Base-by-base conservation (phyloP, 1,284 basidiomycete species). In the Peniophora sp. region DNA sequence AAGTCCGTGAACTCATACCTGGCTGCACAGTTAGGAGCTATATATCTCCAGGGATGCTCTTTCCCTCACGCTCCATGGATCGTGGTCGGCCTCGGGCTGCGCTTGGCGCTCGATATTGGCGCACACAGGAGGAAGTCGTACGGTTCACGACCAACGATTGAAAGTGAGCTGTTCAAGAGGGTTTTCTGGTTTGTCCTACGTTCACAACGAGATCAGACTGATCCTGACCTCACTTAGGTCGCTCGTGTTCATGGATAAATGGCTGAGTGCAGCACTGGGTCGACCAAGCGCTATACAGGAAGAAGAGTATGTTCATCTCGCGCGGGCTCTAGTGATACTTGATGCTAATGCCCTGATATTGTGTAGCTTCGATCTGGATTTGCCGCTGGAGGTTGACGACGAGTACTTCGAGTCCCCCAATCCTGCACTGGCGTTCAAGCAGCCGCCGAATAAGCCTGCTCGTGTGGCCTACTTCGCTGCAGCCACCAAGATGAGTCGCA, bases 261-360 rank as follows among this genome's bases (percentile, higher is more conserved):
- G 75, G 51, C 72, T 80, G 50, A 88, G 88, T 57, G 76, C 84
- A 3, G 76, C 76, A 1, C 72, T 94, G 17, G 92, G 92, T 11
- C 71, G 92, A 24, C 88, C 91, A 0, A 85, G 88, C 61, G 86
- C 85, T 3, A 81, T 92, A 44, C 86, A 91, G 52, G 89, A 92
- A 54, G 88, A 92, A 62, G 92, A 93, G 87, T 88, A 57, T 22
- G 81, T 69, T 5, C 32, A 12, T 43, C 17, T 11, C 17, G 11
- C 14, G 41, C 45, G 15, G 20, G 18, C n/a, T 36, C 17, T n/a
- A 10, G 43, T 11, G 15, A 37, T 34, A 17, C 23, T 18, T 14
- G 27, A 18, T 46, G 52, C 37, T 24, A 24, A 36, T 47, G 24
- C 46, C 11, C 51, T 47, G 41, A 34, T 36, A 47, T 18, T 48